These are phyloP conservation scores for Tylopilus sp. DNA, from an alignment of 768 basidiomycete species.

Conservation along the genomic window DNA sequence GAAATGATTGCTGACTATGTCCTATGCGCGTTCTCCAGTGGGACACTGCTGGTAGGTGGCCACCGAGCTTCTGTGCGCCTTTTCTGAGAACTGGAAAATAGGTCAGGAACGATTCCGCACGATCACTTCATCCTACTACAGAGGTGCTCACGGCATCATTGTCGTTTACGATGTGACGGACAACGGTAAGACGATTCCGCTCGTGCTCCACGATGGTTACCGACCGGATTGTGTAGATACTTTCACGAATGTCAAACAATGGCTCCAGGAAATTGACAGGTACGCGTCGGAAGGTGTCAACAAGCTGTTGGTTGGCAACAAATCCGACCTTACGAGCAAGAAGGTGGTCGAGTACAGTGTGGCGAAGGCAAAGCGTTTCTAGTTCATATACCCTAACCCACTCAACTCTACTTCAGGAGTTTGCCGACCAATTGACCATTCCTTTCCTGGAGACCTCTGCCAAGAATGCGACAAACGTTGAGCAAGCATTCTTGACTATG, in stretches of 20 bases:
- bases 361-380: constrained; percentile 60
- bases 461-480: constrained; percentile 97
- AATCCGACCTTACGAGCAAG: constrained; percentile 97
- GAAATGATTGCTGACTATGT: constrained; percentile 11
- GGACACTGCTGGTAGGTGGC: constrained; percentile 85
- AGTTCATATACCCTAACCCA: background rate
- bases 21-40: constrained; percentile 47
- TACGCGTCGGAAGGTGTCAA: constrained; percentile 99
- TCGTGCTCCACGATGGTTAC: background rate
- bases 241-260: constrained; percentile 93
- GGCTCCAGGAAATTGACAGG: constrained; percentile 89
- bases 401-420: constrained; percentile 55
- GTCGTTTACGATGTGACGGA: constrained; percentile 99
- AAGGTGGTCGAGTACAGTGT: constrained; percentile 89
- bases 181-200: constrained; percentile 52
- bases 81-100: constrained; percentile 28
- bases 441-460: constrained; percentile 99
- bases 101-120: constrained; percentile 99
- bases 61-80: background rate
- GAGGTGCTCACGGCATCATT: constrained; percentile 97
- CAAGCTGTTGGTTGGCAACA: constrained; percentile 98
- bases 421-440: constrained; percentile 90
- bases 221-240: constrained; percentile 57
- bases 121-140: constrained; percentile 99
- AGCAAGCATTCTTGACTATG: constrained; percentile 99